Evolutionary conservation across 257 asterid species (phyloP), one percentile per base, ranked within the genome.

Genomic region (Solanum sejunctum): DNA sequence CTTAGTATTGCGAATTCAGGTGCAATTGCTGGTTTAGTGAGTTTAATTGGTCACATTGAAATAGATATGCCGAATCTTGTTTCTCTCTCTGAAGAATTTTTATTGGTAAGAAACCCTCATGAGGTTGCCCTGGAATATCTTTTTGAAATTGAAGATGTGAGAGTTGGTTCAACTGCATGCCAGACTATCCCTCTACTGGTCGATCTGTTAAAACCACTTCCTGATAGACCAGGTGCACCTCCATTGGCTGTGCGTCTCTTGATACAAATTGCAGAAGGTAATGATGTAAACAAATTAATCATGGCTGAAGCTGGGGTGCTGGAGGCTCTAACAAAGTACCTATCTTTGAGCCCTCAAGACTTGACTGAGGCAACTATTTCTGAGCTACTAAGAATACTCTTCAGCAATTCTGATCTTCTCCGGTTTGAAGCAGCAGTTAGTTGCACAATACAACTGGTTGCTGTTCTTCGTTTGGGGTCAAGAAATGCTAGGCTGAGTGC

Each of bases 391-490:
- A 87, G 95, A 89, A 91, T 93, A 90, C 86, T 95, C 85, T 95
- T 94, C 87, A 89, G 90, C 87, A 89, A 92, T 87, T 88, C 91
- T 0, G 91, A 94, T 85, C 90, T 95, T 89, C 92, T 92, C 86
- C 91, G 66, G 54, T 86, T 91, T 81, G 91, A 91, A 83, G 92
- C 94, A 61, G 92, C 95, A 84, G 84, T 90, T 64, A 92, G 93
- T 88, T 95, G 97, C 89, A 85, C 93, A 84, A 80, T 80, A 84
- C 98, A 95, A 85, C 95, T 95, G 85, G 86, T 95, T 41, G 97
- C 98, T 18, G 97, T 94, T 91, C 97, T 95, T 87, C 98, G 90
- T 82, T 91, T 94, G 95, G 99, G 99, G 66, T 93, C 99, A 51
- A 93, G 97, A 88, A 90, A 84, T 54, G 94, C 97, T 41, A 91